Base-by-base conservation (phyloP, 1,284 basidiomycete genomes). In the Ganoderma leucocontextum region DNA sequence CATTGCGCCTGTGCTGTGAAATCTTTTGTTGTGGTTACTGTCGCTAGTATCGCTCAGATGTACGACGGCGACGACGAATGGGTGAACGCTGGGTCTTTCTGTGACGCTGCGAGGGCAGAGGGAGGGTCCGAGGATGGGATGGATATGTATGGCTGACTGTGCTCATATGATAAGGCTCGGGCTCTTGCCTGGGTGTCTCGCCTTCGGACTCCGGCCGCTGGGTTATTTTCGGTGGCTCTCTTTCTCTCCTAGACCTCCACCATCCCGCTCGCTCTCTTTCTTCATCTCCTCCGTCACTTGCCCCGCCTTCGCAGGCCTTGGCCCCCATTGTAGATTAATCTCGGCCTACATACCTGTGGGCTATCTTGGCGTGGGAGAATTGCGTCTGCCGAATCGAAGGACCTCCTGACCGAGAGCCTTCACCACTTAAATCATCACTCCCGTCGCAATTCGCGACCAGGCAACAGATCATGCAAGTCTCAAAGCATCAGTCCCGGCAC, bases 401-500 rank as follows among this genome's bases (percentile, higher is more conserved):
- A 57, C 72, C 74, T 70, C 72, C 74, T 76, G 76, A 73, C 73
- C 71, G 25, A 52, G 33, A 52, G 33, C 61, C 61, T 22, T 38
- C 52, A 39, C 49, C 10, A 17, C 44, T 29, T 6, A 0, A 42
- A 47, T 25, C 61, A 17, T 19, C 25, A 36, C 35, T 29, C 6
- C 36, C 52, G 25, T 63, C 60, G 61, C 44, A 36, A 38, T 17
- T 25, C 49, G 22, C 47, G 25, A 49, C 22, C 38, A 49, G 38
- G 25, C 41, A 22, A 44, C 52, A 63, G 73, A 73, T 64, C 70
- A 77, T 77, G 76, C 80, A 80, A 68, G 60, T 78, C 65, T 70
- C 75, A 70, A 79, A 79, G 42, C 77, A 78, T 70, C 81, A 78
- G 55, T 74, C 81, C 71, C 83, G 86, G 66, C 80, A 83, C 72